phyloP scores from a whole-genome alignment of 495 filamentous ascomycete genomes.

The Collariella sp. region DNA sequence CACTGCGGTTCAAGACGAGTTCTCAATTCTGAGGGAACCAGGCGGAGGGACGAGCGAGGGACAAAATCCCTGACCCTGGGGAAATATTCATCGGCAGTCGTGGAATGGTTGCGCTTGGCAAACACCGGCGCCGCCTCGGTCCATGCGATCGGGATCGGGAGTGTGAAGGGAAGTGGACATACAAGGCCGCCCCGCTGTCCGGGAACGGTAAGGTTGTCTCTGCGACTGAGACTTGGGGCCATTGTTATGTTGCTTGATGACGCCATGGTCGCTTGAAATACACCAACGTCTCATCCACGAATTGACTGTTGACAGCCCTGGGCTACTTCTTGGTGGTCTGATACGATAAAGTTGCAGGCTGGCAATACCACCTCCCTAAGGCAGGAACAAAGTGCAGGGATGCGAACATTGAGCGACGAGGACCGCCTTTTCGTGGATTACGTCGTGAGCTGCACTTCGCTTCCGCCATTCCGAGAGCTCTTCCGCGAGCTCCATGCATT shows the following conservation, averaged over 20 bases:
- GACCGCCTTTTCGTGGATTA: background rate
- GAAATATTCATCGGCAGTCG: background rate
- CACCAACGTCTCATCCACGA: too few species aligned
- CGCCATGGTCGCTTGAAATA: background rate
- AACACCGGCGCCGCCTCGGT: background rate
- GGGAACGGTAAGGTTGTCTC: too few species aligned
- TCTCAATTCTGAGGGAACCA: too few species aligned
- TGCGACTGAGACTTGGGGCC: background rate
- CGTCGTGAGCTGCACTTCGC: background rate
- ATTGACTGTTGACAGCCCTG: too few species aligned
- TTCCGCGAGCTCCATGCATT: too few species aligned
- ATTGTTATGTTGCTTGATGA: background rate
- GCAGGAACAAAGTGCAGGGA: background rate
- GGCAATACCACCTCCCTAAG: background rate
- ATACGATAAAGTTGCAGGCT: background rate
- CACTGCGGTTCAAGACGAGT: too few species aligned
- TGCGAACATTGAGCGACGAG: background rate
- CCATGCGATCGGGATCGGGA: slow-evolving; percentile 4
- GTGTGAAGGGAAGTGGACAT: background rate
- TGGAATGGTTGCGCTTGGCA: background rate
- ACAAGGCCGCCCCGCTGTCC: background rate
- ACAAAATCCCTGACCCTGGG: background rate
- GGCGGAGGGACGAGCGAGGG: background rate
- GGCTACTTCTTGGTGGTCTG: background rate
- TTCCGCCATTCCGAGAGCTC: background rate